Percentiles rank a stretch among this genome's conserved stretches.
Conservation (phyloP, 73 alveolate genomes). For the Strombidium stylifer region DNA sequence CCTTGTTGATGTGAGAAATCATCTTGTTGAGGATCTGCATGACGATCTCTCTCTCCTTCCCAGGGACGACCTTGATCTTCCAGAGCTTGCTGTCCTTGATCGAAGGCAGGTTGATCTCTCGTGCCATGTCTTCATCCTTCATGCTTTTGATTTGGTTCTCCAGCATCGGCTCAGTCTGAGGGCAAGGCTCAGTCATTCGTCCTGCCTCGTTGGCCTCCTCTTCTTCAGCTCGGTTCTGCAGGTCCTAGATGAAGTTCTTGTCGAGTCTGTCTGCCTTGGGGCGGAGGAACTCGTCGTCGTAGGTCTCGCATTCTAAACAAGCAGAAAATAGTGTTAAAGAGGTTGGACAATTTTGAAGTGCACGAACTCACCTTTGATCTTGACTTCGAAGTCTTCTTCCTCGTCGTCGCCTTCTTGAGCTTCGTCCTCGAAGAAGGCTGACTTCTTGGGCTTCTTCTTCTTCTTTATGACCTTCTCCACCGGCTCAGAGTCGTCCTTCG, state of each 20-base stretch:
- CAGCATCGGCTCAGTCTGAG: not conserved
- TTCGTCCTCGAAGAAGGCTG: conserved; percentile 11
- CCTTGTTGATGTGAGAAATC: conserved; percentile 12
- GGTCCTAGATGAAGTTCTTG: not conserved
- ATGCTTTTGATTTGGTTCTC: not conserved
- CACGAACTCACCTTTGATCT: not conserved
- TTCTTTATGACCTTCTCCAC: not conserved
- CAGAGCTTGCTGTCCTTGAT: conserved; percentile 33
- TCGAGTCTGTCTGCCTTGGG: conserved; percentile 19
- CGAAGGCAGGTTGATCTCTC: conserved; percentile 3
- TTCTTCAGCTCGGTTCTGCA: not conserved
- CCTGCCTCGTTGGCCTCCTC: not conserved
- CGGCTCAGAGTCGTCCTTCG: not conserved
- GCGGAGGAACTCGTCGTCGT: conserved; percentile 4
- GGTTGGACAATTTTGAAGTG: not conserved
- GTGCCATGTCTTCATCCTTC: not conserved
- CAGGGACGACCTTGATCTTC: conserved; percentile 18
- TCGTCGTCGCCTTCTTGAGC: conserved; percentile 30
- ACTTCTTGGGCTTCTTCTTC: not conserved
- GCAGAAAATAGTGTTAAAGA: too few relatives aligned
- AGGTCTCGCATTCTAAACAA: conserved; percentile 2
- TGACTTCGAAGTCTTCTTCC: conserved; percentile 11
- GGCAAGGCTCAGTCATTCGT: not conserved
- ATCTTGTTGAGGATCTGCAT: conserved; percentile 12
- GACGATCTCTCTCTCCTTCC: conserved; percentile 23